Conservation (phyloP, 1,284 basidiomycete genomes). For the Blastosporella zonata region DNA sequence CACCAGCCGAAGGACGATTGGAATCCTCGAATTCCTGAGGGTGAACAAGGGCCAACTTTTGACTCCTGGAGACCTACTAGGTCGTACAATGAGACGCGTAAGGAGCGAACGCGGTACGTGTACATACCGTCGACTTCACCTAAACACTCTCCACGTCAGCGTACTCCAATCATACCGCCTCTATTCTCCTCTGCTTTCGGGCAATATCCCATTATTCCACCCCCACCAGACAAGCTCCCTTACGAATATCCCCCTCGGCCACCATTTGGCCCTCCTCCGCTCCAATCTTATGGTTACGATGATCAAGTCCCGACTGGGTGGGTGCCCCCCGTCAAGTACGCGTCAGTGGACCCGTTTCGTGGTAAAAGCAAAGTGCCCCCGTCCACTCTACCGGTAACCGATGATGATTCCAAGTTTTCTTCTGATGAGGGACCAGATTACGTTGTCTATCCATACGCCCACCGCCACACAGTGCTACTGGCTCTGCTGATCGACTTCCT, state of each 20-base stretch:
- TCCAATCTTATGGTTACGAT: too few relatives aligned
- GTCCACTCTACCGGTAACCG: slow-evolving; percentile 3
- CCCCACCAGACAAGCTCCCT: too few relatives aligned
- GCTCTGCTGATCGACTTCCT: slow-evolving; percentile 9
- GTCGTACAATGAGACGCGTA: not conserved
- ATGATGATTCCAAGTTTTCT: not conserved
- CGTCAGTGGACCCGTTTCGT: slow-evolving; percentile 16
- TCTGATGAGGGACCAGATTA: not conserved
- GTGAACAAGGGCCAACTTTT: too few relatives aligned
- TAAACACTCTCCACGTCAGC: slow-evolving; percentile 1
- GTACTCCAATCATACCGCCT: not conserved
- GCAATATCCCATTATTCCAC: too few relatives aligned
- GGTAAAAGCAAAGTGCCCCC: not conserved
- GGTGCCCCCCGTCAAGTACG: slow-evolving; percentile 2
- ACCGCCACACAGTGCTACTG: slow-evolving; percentile 1
- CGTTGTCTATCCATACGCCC: slow-evolving; percentile 8
- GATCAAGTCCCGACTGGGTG: too few relatives aligned
- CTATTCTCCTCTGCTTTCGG: not conserved
- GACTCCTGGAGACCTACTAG: too few relatives aligned
- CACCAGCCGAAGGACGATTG: not conserved
- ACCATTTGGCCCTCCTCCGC: too few relatives aligned
- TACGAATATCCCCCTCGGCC: too few relatives aligned
- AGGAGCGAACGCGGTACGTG: not conserved
- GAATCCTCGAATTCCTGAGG: not conserved
- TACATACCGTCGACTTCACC: slow-evolving; percentile 15